Conservation (phyloP, 1,284 basidiomycete genomes). For the Pseudozyma tsukubaensis region DNA sequence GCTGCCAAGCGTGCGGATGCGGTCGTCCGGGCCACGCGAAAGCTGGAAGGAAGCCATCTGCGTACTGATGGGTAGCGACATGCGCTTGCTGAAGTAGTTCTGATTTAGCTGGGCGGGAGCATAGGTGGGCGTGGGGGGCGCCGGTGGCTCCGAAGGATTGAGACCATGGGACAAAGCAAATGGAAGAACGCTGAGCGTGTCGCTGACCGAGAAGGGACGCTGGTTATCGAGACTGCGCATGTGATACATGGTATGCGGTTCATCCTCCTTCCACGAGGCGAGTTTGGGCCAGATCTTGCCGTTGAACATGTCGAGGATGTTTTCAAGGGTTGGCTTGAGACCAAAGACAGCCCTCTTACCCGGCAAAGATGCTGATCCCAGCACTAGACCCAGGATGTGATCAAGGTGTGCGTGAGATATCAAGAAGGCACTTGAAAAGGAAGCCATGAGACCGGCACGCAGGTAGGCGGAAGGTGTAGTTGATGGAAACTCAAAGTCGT, state of each 20-base stretch:
- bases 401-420: conserved; percentile 85
- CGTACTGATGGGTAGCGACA: conserved; percentile 54
- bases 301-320: conserved; percentile 79
- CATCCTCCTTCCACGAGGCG: conserved; percentile 76
- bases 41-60: conserved; percentile 47
- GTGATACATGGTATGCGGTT: conserved; percentile 60
- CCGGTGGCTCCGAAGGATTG: conserved; percentile 51
- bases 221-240: conserved; percentile 60
- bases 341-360: conserved; percentile 79
- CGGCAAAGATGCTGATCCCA: conserved; percentile 79
- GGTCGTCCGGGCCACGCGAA: conserved; percentile 31
- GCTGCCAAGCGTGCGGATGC: conserved; percentile 34
- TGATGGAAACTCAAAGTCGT: conserved; percentile 56
- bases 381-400: conserved; percentile 79
- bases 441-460: conserved; percentile 60
- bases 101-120: conserved; percentile 33
- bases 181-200: conserved; percentile 50
- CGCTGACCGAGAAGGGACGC: conserved; percentile 34
- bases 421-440: conserved; percentile 69
- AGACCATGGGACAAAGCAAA: conserved; percentile 61
- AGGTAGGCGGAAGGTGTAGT: conserved; percentile 47
- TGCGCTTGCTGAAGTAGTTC: conserved; percentile 57
- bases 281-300: conserved; percentile 84
- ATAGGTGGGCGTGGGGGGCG: conserved; percentile 59
- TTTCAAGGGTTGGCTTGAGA: conserved; percentile 75